phyloP scores from a whole-genome alignment of 1,139 yeast genomes.

The Candida gigantensis region DNA sequence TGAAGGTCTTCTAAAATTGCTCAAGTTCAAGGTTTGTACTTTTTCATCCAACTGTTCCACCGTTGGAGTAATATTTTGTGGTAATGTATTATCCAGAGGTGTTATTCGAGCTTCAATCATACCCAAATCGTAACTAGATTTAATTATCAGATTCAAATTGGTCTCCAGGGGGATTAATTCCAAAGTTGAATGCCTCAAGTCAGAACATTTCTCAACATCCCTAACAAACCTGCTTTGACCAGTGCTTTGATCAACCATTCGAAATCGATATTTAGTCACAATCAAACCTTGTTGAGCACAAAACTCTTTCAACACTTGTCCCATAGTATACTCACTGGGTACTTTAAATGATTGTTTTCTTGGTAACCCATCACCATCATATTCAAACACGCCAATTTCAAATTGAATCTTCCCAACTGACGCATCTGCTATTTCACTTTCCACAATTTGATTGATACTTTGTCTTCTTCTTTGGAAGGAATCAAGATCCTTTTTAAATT shows the following conservation, averaged over 20 bases:
- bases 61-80: constrained; percentile 30
- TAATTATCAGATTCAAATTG: constrained; percentile 10
- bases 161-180: constrained; percentile 23
- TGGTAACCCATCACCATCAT: constrained; percentile 12
- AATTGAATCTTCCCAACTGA: constrained; percentile 12
- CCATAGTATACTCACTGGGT: constrained; percentile 24
- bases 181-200: constrained; percentile 22
- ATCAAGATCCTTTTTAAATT: constrained; percentile 31
- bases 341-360: constrained; percentile 10
- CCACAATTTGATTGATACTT: constrained; percentile 12
- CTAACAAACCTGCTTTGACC: constrained; percentile 15
- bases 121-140: constrained; percentile 9
- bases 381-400: constrained; percentile 14
- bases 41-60: constrained; percentile 25
- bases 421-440: constrained; percentile 6
- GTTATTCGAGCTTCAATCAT: constrained; percentile 23
- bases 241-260: constrained; percentile 12
- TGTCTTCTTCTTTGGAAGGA: constrained; percentile 19
- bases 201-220: constrained; percentile 24
- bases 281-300: constrained; percentile 33
- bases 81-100: constrained; percentile 28
- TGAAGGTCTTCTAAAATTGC: constrained; percentile 6
- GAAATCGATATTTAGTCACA: constrained; percentile 20
- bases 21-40: constrained; percentile 15
- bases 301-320: constrained; percentile 34